phyloP scores from a whole-genome alignment of 2,329 filamentous ascomycete species.

The Phoma sp. region DNA sequence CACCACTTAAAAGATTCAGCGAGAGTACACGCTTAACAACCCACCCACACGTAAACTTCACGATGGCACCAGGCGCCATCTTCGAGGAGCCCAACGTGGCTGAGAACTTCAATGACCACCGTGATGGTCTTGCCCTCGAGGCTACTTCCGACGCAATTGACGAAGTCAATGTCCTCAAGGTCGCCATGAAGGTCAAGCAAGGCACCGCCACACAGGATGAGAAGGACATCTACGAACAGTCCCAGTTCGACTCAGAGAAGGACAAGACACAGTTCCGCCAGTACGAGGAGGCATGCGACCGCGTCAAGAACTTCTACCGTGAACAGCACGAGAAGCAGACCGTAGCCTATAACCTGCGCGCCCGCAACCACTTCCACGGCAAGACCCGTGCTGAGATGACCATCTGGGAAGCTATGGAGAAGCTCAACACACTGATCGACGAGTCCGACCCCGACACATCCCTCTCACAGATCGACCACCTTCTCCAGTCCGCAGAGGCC shows the following conservation, averaged over 20 bases:
- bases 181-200: constrained; percentile 59
- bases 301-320: constrained; percentile 86
- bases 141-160: constrained; percentile 67
- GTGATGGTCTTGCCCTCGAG: constrained; percentile 65
- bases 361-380: constrained; percentile 73
- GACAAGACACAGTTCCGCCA: constrained; percentile 83
- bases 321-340: constrained; percentile 77
- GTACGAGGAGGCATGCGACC: constrained; percentile 82
- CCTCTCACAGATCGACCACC: constrained; percentile 87
- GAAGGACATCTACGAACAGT: constrained; percentile 62
- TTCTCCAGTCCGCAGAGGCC: constrained; percentile 87
- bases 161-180: constrained; percentile 67
- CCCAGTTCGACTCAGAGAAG: constrained; percentile 75
- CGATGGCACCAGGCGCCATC: constrained; percentile 56
- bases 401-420: constrained; percentile 91
- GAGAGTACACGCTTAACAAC: constrained; percentile 22
- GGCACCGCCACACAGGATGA: constrained; percentile 54
- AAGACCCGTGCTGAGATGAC: constrained; percentile 78
- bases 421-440: constrained; percentile 88
- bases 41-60: constrained; percentile 23
- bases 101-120: constrained; percentile 57
- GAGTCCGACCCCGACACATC: constrained; percentile 90
- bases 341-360: constrained; percentile 82
- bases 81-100: constrained; percentile 53
- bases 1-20: constrained; percentile 4